Base-by-base conservation (phyloP, 2,329 filamentous ascomycete genomes). In the Botrytis deweyae region DNA sequence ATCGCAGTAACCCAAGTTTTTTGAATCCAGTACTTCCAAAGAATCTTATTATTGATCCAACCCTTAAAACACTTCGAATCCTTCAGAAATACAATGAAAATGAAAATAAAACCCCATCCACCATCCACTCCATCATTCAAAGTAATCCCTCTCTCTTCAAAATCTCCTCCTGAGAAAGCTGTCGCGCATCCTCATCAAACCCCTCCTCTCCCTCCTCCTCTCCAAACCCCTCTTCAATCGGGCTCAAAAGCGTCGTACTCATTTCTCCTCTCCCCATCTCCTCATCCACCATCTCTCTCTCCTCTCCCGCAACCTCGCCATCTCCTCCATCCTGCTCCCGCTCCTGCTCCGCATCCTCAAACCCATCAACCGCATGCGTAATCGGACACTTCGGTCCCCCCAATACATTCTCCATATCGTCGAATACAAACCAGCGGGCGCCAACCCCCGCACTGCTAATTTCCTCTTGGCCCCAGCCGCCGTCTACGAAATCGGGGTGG, bases 401-500 rank as follows among this genome's bases (percentile, higher is more conserved):
- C 1, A 69, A 38, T 0, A 69, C 4, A 44, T 58, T 42, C 18
- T 69, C 49, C 36, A 33, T 38, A 44, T 42, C 25, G 4, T 42
- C 38, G 12, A 69, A 69, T 6, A 42, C 4, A 25, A 69, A 69
- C 66, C 66, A 69, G 1, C 66, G n/a, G 0, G 12, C 3, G 5
- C 66, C 49, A 0, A 58, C 6, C 0, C 49, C 66, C 0, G 36
- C 38, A 22, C 33, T 42, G 8, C 66, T 69, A 1, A 33, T 38
- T 16, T 69, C 66, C 16, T 58, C 49, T 16, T 69, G 66, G 2
- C 36, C n/a, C 66, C 66, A 69, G 7, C 66, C 66, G 9, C 66
- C 20, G 9, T 69, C 66, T 1, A 69, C 20, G 25, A 16, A 69
- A 1, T 18, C 9, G 1, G 66, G 66, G 14, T 58, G 3, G 0